These are phyloP conservation scores for Ganoderma multipileum DNA, from an alignment of 1,284 basidiomycete genomes.

Conservation along the genomic window DNA sequence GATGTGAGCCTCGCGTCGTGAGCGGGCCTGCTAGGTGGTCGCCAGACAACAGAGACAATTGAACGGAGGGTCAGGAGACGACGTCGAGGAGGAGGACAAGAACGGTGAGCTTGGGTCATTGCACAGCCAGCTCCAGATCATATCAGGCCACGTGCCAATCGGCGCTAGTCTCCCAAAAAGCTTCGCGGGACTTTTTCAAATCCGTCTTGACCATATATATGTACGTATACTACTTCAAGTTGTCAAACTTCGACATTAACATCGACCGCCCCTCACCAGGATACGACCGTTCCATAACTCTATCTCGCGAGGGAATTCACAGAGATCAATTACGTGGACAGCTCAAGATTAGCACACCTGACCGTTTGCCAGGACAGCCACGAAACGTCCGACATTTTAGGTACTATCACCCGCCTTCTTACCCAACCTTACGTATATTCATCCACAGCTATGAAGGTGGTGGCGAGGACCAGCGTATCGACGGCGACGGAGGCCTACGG, in stretches of 20 bases:
- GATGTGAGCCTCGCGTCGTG: background rate
- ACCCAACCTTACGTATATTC: background rate
- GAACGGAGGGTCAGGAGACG: background rate
- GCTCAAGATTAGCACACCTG: too few species aligned
- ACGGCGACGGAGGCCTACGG: background rate
- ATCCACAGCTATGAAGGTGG: background rate
- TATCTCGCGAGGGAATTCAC: background rate
- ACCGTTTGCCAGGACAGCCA: too few species aligned
- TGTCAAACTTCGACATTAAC: background rate
- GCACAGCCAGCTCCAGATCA: constrained; percentile 13
- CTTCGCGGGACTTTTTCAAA: constrained; percentile 14
- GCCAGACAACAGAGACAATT: constrained; percentile 9
- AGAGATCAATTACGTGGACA: background rate
- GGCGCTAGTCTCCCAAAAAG: constrained; percentile 1
- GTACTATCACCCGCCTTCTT: background rate
- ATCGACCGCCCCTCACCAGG: background rate
- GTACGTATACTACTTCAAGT: too few species aligned
- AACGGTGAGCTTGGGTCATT: background rate
- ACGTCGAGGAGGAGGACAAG: background rate
- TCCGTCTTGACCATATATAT: too few species aligned
- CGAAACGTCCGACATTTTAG: too few species aligned
- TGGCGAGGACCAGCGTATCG: background rate
- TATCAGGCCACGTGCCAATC: constrained; percentile 11
- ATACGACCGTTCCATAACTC: too few species aligned
- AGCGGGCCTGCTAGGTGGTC: background rate